Evolutionary conservation across 2,329 filamentous ascomycete species (phyloP), one percentile per base, ranked within the genome.

Genomic region (Diplodia mutila): DNA sequence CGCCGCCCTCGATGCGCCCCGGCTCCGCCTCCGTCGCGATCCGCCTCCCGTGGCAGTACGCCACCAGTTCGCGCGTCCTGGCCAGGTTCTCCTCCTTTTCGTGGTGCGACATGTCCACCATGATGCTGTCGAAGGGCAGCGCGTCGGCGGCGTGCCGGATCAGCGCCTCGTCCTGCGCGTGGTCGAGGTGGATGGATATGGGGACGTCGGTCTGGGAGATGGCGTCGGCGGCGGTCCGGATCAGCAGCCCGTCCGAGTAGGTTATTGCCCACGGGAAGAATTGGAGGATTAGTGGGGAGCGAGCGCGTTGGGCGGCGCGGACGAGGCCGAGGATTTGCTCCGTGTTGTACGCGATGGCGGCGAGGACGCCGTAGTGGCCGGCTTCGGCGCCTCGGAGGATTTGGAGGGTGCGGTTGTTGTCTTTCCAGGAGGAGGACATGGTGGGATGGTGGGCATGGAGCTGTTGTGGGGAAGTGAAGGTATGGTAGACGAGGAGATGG

Each of bases 101-200:
- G 72, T 90, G 87, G 75, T 91, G 89, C 67, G 84, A 87, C 89
- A 92, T 92, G 75, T 92, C 90, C 0, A 92, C 86, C 90, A 92
- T 92, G 75, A 92, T 91, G 70, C 85, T 87, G 77, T 92, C 90
- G 71, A 91, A 91, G 2, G 80, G 79, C 4, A 85, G 82, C n/a
- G 86, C 83, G 7, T 73, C 70, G 5, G 78, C 78, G 29, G 81
- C 81, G 39, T 73, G 73, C 69, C 77, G 76, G 65, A 82, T 80
- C 37, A 83, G 75, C 3, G 77, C 79, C 1, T 78, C 79, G 71
- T 81, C 75, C 67, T 83, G 81, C 2, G 81, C 81, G 69, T 83
- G 81, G 67, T 83, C 81, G 71, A 83, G 80, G 71, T 83, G 81
- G n/a, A 83, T 70, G 1, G 80, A 79, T 5, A 83, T 73, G 0